Base-by-base conservation (phyloP, 257 asterid species). In the Gentiana dahurica region DNA sequence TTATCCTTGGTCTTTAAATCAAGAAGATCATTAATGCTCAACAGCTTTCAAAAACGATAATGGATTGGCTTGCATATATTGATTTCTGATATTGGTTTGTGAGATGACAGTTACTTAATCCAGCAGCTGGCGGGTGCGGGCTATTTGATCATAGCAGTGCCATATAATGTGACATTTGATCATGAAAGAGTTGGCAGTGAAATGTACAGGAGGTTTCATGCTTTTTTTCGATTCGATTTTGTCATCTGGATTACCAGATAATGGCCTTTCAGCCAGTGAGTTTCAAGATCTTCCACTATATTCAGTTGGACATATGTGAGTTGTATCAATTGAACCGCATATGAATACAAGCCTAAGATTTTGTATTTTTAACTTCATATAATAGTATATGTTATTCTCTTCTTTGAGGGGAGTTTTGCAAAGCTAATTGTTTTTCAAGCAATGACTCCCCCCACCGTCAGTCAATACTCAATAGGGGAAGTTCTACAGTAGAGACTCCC, bases 121-220 rank as follows among this genome's bases (percentile, higher is more conserved):
- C 83, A 68, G 72, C 78, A 72, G 62, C 65, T 91, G 77, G 95
- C 96, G 53, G 77, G 63, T 34, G 96, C 85, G 71, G 96, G 98
- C 46, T 91, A 82, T 73, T 65, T 87, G 69, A 76, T 91, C 12
- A 73, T 91, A 53, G 82, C 85, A 5, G 96, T 91, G 75, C 98
- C 98, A 4, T 91, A 91, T 58, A 87, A 91, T 61, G 98, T 87
- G 69, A 91, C 95, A 10, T 91, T 91, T 74, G 94, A 91, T 53
- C 98, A 91, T 53, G 86, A 80, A 51, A 75, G 67, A 69, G 89
- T 82, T 47, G 66, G 93, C 1, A 77, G 75, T 55, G 87, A 83
- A 62, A 75, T 83, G 55, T 85, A 64, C 72, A 73, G 77, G 64
- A 76, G 96, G 58, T 87, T 84, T 62, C 88, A 83, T 66, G 44